A percentile compares a stretch with the other conserved stretches of the same genome.
These are phyloP conservation scores for Hirschioporus abietinus DNA, from an alignment of 768 basidiomycete genomes.

Conservation along the genomic window DNA sequence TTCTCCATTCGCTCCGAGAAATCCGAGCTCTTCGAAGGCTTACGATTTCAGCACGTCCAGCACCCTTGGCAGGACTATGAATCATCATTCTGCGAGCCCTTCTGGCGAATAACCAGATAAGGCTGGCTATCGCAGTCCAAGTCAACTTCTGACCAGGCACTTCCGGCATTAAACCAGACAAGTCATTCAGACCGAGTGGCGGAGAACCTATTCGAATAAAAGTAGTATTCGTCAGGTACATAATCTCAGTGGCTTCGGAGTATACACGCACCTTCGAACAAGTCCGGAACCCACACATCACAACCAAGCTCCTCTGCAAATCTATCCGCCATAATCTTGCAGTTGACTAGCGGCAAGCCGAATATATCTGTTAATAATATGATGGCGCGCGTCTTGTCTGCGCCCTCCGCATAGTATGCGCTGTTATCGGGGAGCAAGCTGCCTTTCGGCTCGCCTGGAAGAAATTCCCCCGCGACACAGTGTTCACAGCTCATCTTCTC, in stretches of 20 bases:
- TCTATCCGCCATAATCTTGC: constrained; percentile 52
- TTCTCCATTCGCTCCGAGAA: not conserved
- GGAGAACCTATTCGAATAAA: constrained; percentile 22
- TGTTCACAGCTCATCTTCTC: constrained; percentile 5
- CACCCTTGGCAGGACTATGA: constrained; percentile 24
- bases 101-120: constrained; percentile 17
- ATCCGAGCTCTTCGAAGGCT: not conserved
- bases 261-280: constrained; percentile 42
- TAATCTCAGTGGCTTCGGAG: not conserved
- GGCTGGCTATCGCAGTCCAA: constrained; percentile 15
- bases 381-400: constrained; percentile 32
- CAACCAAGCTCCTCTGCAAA: constrained; percentile 42
- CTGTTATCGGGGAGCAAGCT: constrained; percentile 25
- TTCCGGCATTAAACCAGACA: constrained; percentile 26
- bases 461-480: constrained; percentile 8
- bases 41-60: constrained; percentile 22
- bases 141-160: constrained; percentile 22
- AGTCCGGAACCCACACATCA: constrained; percentile 62
- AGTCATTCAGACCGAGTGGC: constrained; percentile 18
- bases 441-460: constrained; percentile 38
- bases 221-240: not conserved
- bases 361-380: constrained; percentile 54
- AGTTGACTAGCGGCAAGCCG: constrained; percentile 46
- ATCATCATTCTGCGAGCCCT: constrained; percentile 15
- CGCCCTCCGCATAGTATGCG: constrained; percentile 34